Conservation (phyloP, 139 green algal species). For the Tetradesmus lagerheimii region DNA sequence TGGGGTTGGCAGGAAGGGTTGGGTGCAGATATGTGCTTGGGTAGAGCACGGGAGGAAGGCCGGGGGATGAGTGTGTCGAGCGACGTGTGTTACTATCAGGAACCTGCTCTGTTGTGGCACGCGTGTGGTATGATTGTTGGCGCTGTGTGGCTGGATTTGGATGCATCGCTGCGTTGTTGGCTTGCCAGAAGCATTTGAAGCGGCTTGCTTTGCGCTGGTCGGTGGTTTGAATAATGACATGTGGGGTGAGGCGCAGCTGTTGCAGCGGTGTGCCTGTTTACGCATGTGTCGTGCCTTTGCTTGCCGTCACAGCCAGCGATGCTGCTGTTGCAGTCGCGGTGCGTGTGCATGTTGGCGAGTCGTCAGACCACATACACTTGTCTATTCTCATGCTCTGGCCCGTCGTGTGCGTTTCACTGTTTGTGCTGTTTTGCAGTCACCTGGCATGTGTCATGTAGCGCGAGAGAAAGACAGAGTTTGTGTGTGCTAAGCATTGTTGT, state of each 20-base stretch:
- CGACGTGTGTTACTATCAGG: background rate
- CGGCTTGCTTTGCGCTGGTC: background rate
- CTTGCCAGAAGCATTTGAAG: background rate
- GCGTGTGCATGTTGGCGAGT: background rate
- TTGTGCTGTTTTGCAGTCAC: background rate
- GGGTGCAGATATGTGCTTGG: background rate
- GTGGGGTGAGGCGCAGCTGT: background rate
- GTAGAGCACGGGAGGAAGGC: background rate
- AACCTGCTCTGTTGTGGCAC: background rate
- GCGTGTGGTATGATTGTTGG: background rate
- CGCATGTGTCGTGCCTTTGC: background rate
- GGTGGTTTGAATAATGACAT: background rate
- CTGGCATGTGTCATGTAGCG: background rate
- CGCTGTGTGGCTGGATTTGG: background rate
- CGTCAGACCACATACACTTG: background rate
- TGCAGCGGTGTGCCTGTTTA: background rate
- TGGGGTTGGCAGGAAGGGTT: background rate
- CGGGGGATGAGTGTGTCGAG: no score
- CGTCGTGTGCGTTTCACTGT: background rate
- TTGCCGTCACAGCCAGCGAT: background rate
- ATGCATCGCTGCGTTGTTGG: background rate
- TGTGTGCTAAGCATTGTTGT: background rate
- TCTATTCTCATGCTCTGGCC: background rate
- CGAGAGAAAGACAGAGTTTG: no score
- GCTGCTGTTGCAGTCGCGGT: background rate